A percentile compares a stretch with the other conserved stretches of the same genome.
phyloP scores from a whole-genome alignment of 441 rosid genomes.

The Brassica hybrid region DNA sequence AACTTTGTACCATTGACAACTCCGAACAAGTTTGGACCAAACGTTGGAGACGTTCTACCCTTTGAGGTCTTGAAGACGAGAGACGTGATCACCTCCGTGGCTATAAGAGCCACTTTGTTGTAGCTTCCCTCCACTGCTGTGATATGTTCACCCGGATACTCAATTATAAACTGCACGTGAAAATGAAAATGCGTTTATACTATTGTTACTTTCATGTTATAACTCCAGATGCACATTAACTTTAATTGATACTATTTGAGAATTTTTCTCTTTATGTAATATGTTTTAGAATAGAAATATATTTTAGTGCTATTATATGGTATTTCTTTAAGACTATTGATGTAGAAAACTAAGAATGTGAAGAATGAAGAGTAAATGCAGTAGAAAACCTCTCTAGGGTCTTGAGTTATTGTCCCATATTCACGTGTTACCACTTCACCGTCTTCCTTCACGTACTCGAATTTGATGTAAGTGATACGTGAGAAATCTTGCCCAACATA shows the following conservation, averaged over 20 bases:
- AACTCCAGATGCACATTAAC: background rate
- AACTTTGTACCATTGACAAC: constrained; percentile 25
- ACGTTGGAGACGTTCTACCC: no score
- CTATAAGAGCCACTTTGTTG: background rate
- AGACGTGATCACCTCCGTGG: constrained; percentile 33
- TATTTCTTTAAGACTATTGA: background rate
- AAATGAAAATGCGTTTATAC: background rate
- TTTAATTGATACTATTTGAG: background rate
- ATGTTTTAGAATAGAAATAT: background rate
- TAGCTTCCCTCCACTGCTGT: constrained; percentile 35
- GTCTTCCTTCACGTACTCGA: no score
- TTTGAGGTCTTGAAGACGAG: constrained; percentile 35
- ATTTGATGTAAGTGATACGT: no score
- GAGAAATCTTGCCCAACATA: constrained; percentile 34
- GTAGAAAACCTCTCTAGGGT: constrained; percentile 22
- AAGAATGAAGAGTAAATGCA: background rate
- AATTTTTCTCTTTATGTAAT: background rate
- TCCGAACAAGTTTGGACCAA: constrained; percentile 33
- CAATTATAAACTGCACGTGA: constrained; percentile 25
- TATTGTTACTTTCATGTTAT: background rate
- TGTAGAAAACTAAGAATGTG: background rate
- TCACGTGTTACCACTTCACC: no score
- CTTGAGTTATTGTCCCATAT: constrained; percentile 24
- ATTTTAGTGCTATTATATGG: background rate
- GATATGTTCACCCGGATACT: constrained; percentile 35